These are phyloP conservation scores for Coemansia guatemalensis DNA, from an alignment of 192 early-diverging fungal species.

Conservation along the genomic window DNA sequence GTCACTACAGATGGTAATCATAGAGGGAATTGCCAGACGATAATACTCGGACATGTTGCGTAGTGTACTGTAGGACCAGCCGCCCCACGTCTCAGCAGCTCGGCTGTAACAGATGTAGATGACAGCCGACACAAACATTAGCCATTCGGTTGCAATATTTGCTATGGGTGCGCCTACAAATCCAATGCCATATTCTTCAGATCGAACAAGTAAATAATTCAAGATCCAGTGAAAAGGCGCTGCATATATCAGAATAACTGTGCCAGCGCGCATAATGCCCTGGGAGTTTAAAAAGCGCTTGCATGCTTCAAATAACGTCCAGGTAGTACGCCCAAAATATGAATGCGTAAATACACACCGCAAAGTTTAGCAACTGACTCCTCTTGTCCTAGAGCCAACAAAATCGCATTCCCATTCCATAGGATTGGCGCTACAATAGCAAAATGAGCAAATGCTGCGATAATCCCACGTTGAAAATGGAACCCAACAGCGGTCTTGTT, in stretches of 20 bases:
- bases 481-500: too few species aligned
- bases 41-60: slow-evolving; percentile 61
- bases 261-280: slow-evolving; percentile 77
- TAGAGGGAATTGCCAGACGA: slow-evolving; percentile 72
- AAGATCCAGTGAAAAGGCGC: slow-evolving; percentile 70
- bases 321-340: slow-evolving; percentile 70
- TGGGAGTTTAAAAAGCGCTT: slow-evolving; percentile 83
- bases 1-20: slow-evolving; percentile 75
- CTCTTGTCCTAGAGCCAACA: slow-evolving; percentile 71
- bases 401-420: slow-evolving; percentile 63
- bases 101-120: slow-evolving; percentile 62
- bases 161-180: slow-evolving; percentile 81
- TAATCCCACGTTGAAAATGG: too few species aligned
- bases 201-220: slow-evolving; percentile 78
- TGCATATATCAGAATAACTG: slow-evolving; percentile 64
- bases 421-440: slow-evolving; percentile 68
- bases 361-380: slow-evolving; percentile 57
- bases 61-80: slow-evolving; percentile 69
- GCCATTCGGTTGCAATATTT: slow-evolving; percentile 64
- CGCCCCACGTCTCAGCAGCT: slow-evolving; percentile 81
- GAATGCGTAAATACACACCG: slow-evolving; percentile 63
- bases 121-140: slow-evolving; percentile 61
- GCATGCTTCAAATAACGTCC: slow-evolving; percentile 74
- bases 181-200: slow-evolving; percentile 61
- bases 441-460: too few species aligned